Conservation (phyloP, 768 basidiomycete genomes). For the Boletus vermiculosoides region DNA sequence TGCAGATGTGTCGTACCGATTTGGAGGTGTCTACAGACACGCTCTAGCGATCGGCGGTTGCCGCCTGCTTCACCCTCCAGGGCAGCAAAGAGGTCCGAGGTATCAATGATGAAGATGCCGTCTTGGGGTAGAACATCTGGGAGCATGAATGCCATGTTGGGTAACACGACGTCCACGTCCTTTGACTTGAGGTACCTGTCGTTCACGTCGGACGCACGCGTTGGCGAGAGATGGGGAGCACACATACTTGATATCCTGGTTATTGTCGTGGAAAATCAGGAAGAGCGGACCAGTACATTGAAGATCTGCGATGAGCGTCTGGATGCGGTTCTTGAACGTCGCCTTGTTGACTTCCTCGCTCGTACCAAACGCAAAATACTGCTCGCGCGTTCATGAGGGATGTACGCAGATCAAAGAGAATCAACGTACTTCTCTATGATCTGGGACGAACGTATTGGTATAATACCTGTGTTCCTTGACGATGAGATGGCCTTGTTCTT, state of each 20-base stretch:
- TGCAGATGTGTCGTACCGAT: slow-evolving; percentile 58
- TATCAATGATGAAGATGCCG: slow-evolving; percentile 69
- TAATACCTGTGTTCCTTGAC: slow-evolving; percentile 59
- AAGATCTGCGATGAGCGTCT: slow-evolving; percentile 42
- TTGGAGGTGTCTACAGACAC: slow-evolving; percentile 62
- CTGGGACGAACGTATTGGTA: slow-evolving; percentile 62
- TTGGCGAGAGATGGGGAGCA: not conserved
- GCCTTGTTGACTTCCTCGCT: slow-evolving; percentile 53
- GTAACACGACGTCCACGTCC: slow-evolving; percentile 50
- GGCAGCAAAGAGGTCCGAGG: slow-evolving; percentile 71
- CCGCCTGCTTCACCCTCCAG: slow-evolving; percentile 59
- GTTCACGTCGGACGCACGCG: slow-evolving; percentile 1
- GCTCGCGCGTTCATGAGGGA: not conserved
- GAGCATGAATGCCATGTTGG: slow-evolving; percentile 51
- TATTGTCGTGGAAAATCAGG: slow-evolving; percentile 78
- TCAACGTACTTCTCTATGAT: slow-evolving; percentile 53
- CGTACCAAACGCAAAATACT: slow-evolving; percentile 69
- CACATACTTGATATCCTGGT: slow-evolving; percentile 71
- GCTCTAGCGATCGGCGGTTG: slow-evolving; percentile 55
- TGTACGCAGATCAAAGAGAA: too few species aligned
- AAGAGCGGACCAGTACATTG: slow-evolving; percentile 57
- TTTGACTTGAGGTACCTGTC: slow-evolving; percentile 54
- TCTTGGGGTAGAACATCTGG: slow-evolving; percentile 53
- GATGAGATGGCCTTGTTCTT: slow-evolving; percentile 58
- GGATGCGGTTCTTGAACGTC: slow-evolving; percentile 52